Evolutionary conservation across 108 stramenopile genomes (phyloP).

Genomic region (Aurantiochytrium sp.): DNA sequence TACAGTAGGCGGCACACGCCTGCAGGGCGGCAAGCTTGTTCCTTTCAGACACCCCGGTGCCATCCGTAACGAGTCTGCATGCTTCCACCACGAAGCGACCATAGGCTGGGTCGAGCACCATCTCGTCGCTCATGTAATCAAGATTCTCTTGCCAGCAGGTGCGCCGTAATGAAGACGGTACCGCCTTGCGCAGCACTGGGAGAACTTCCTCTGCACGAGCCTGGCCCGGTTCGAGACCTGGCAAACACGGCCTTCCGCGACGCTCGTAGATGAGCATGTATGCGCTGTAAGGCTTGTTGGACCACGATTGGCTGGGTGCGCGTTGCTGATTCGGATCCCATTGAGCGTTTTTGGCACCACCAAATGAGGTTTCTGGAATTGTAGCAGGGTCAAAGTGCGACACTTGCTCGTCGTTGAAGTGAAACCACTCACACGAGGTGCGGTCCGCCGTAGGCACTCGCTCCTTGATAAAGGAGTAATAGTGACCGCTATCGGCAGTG

Average conservation of each 20-base stretch:
- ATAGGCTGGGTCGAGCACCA: neutral
- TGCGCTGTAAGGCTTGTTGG: conserved; percentile 32
- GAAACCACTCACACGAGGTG: conserved; percentile 39
- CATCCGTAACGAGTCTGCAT: neutral
- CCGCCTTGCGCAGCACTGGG: neutral
- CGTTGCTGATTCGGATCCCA: neutral
- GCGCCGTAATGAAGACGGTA: neutral
- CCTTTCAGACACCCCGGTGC: neutral
- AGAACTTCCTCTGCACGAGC: neutral
- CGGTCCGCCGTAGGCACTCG: neutral
- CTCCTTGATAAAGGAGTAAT: conserved; percentile 52
- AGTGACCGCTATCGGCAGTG: conserved; percentile 59
- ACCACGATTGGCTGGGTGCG: neutral
- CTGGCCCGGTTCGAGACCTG: neutral
- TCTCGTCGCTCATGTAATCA: neutral
- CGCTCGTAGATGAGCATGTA: conserved; percentile 51
- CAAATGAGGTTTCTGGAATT: conserved; percentile 50
- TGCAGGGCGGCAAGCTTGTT: neutral
- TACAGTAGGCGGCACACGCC: neutral
- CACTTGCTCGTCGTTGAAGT: conserved; percentile 57
- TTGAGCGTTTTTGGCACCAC: conserved; percentile 20
- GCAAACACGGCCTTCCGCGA: neutral
- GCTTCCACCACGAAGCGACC: neutral
- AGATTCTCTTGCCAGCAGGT: neutral
- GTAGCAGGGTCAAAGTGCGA: conserved; percentile 40